A percentile compares a stretch with the other conserved stretches of the same genome.
Conservation (phyloP, 176 grass and related monocot species). For the Musa acuminata region DNA sequence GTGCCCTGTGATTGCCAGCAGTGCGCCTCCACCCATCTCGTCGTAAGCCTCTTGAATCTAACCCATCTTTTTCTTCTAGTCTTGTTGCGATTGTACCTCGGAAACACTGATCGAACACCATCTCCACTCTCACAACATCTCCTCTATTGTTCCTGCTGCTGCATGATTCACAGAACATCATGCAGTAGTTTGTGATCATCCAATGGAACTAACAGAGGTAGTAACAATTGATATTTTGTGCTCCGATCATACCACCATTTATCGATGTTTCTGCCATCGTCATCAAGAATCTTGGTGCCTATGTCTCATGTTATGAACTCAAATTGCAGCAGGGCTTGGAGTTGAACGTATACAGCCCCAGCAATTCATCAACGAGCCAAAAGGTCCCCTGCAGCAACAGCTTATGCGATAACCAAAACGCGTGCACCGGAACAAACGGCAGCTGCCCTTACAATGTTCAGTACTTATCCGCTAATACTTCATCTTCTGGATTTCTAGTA, state of each 20-base stretch:
- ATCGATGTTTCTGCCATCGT: not conserved
- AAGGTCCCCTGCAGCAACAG: conserved; percentile 58
- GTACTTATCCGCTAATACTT: conserved; percentile 74
- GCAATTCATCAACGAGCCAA: conserved; percentile 51
- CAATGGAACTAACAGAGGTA: no score
- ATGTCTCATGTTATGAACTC: conserved; percentile 3
- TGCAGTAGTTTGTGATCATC: no score
- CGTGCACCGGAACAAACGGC: conserved; percentile 30
- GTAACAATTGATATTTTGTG: no score
- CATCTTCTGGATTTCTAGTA: conserved; percentile 55
- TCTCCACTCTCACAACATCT: no score
- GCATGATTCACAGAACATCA: no score
- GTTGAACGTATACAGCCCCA: conserved; percentile 53
- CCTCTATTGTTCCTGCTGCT: no score
- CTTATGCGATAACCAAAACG: conserved; percentile 33
- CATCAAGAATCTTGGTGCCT: not conserved
- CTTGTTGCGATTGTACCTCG: not conserved
- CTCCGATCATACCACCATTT: no score
- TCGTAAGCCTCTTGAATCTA: conserved; percentile 23
- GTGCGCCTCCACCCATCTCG: conserved; percentile 48
- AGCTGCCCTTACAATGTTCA: conserved; percentile 61
- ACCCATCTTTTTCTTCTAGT: not conserved
- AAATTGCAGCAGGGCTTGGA: conserved; percentile 33
- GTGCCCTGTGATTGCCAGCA: conserved; percentile 72
- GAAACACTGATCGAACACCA: no score